Evolutionary conservation across 2,329 filamentous ascomycete species (phyloP), one percentile per base, ranked within the genome.

Genomic region (Aspergillus neotritici): DNA sequence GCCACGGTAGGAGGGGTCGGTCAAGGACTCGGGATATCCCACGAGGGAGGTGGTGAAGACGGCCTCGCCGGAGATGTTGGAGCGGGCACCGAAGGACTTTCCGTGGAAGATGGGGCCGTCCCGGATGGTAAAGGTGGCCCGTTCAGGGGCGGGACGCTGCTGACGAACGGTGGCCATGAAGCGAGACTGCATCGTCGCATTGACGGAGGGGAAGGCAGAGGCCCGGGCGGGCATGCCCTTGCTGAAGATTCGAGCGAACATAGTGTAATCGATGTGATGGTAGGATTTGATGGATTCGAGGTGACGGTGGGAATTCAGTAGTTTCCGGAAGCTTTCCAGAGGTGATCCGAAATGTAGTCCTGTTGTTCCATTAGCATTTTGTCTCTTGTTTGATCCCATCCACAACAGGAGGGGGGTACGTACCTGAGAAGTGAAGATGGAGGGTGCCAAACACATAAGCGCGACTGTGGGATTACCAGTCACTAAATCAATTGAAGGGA

Each of bases 11-110:
- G 80, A 83, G 10, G 80, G 80, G 54, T 83, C 80, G 61, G 80
- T 82, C 73, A 84, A 73, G 35, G 80, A 96, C 76, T 98, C 93
- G 56, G 93, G 93, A 69, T 98, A 98, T 61, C 93, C 93, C 47
- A 98, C 93, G 43, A 97, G 82, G 16, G 91, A 96, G 48, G 93
- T 97, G 50, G 93, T 97, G 77, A 98, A 98, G 67, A 97, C 93
- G 35, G 93, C 93, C 75, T 98, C 93, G 57, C 93, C 93, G 51
- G 90, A 95, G 65, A 97, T 87, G 77, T 96, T 98, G 67, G 86
- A 81, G 69, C 94, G 93, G 63, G 93, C 93, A 60, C 93, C 93
- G 60, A 97, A 98, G 47, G 91, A 94, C 66, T 87, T 95, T 65
- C 93, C 93, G 60, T 88, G 87, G 76, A 95, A 97, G 63, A 97